Evolutionary conservation across 192 early-diverging fungal species (phyloP), one percentile per base, ranked within the genome.

Genomic region (Pilaira anomala): DNA sequence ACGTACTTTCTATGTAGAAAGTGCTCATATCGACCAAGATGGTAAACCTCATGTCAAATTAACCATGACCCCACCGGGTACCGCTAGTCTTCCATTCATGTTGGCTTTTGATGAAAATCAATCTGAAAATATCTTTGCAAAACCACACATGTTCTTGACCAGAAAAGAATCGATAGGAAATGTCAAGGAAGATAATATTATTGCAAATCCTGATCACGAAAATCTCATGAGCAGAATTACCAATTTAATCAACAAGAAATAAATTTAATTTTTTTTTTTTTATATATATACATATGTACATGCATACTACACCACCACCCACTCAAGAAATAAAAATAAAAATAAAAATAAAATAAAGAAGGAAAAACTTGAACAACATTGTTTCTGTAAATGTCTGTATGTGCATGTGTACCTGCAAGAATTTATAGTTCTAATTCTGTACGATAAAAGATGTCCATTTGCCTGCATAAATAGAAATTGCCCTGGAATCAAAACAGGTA

Each of bases 1-100:
- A 11, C 72, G 72, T 13, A 70, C 57, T 26, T 89, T 87, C 75
- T 88, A 85, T 56, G 87, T 91, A 11, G 73, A 80, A 46, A 81
- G 75, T 46, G 86, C 84, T 7, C 66, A 76, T 44, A 63, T 81
- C 29, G 71, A 81, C 55, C 57, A 51, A 14, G 61, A 80, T 29
- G 79, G 79, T 36, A 72, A 63, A 57, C 82, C 79, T 60, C 66
- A 65, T 33, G 69, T 83, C 7, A 26, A 11, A 1, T 62, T 40
- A 21, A 45, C 57, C 25, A 33, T 59, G 57, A 55, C 28, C 25
- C 56, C 56, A 14, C 59, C 59, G 8, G 59, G 46, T 2, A 45
- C 26, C 28, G 25, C 59, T 6, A 45, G 59, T 29, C 42, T 48
- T 18, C 59, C 56, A 16, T 22, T 58, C 41, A 22, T 58, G n/a